phyloP scores from a whole-genome alignment of 331 rosid species.

The Malus hybrid region DNA sequence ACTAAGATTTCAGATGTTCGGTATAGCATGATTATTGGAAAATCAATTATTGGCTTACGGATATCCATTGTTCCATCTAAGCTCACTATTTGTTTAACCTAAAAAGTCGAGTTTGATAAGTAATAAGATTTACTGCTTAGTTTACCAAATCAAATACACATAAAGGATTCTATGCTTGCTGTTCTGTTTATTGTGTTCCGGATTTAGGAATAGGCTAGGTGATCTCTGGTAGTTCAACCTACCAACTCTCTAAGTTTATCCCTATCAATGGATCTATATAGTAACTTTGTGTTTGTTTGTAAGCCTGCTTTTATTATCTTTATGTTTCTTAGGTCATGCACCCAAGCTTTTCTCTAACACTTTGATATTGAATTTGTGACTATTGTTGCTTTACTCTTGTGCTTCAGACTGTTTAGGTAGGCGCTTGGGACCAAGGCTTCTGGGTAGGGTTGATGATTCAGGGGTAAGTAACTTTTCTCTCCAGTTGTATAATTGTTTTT shows the following conservation, averaged over 20 bases:
- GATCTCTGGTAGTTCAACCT: background rate
- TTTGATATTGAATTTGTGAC: constrained; percentile 16
- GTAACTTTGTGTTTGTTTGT: background rate
- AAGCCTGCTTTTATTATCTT: constrained; percentile 1
- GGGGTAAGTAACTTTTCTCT: constrained; percentile 50
- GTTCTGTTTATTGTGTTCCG: background rate
- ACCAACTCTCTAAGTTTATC: background rate
- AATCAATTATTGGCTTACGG: too few relatives aligned
- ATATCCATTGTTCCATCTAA: background rate
- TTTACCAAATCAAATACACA: background rate
- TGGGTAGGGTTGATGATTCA: constrained; percentile 90
- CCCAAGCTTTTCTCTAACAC: constrained; percentile 11
- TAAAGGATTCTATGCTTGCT: background rate
- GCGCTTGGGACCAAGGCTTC: constrained; percentile 92
- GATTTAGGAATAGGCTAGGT: background rate
- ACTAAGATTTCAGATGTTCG: background rate
- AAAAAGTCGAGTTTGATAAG: background rate
- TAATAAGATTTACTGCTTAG: background rate
- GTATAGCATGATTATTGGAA: background rate
- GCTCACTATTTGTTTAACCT: background rate
- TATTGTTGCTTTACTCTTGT: constrained; percentile 5
- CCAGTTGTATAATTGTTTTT: background rate
- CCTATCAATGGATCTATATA: background rate
- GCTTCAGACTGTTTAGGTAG: constrained; percentile 94
- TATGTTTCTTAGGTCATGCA: constrained; percentile 13